Evolutionary conservation across 345 rosid species (phyloP).

Genomic region (Salix brachista): DNA sequence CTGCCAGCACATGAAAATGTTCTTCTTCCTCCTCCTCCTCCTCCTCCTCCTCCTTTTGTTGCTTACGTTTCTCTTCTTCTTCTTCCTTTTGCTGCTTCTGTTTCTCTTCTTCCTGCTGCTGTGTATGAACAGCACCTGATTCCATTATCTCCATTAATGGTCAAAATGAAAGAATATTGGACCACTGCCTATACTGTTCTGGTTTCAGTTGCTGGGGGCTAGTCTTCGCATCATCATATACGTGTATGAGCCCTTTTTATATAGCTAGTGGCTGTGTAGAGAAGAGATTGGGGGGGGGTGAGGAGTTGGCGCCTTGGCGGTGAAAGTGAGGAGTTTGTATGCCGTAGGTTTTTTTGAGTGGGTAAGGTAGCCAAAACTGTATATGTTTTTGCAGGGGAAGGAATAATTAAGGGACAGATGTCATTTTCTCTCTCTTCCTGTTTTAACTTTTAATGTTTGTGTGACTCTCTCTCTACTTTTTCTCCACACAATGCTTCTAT

Average conservation of each 20-base stretch:
- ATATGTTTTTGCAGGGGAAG: neutral
- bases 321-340: neutral
- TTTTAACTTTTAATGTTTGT: neutral
- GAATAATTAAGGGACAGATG: neutral
- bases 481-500: slow-evolving; percentile 32
- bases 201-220: neutral
- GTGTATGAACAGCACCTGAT: slow-evolving; percentile 10
- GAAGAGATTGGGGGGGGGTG: slow-evolving; percentile 5
- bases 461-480: slow-evolving; percentile 41
- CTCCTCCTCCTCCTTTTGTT: neutral
- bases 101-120: neutral
- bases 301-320: slow-evolving; percentile 6
- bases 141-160: slow-evolving; percentile 30
- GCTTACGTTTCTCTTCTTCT: slow-evolving; percentile 7
- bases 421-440: neutral
- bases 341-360: slow-evolving; percentile 24
- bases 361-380: slow-evolving; percentile 17
- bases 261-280: neutral
- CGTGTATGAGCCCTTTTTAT: neutral
- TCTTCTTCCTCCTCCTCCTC: neutral
- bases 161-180: neutral
- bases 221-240: neutral
- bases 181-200: neutral
- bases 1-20: slow-evolving; percentile 54
- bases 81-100: neutral